Conservation (phyloP, 768 basidiomycete species). For the Leccinum imitatum region DNA sequence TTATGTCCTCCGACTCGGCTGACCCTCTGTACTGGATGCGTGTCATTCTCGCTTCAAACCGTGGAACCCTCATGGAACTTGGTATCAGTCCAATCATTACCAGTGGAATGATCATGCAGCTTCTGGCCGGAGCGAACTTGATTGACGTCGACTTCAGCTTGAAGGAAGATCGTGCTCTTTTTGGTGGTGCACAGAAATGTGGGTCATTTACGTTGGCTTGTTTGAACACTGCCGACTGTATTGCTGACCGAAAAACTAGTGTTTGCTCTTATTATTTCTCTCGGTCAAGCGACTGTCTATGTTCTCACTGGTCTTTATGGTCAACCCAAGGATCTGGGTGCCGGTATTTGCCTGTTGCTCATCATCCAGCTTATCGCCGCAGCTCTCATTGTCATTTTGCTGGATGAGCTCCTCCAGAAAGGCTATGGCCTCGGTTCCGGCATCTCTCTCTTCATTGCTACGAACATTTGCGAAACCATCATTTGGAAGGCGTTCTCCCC, state of each 20-base stretch:
- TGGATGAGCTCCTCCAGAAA: constrained; percentile 98
- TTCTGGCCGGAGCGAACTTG: constrained; percentile 94
- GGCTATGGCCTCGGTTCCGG: constrained; percentile 99
- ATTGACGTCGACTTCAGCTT: constrained; percentile 97
- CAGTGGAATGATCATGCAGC: constrained; percentile 99
- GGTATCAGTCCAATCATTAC: constrained; percentile 98
- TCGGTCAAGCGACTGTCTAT: constrained; percentile 96
- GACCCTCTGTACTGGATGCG: constrained; percentile 99
- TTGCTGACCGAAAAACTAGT: constrained; percentile 48
- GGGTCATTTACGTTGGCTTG: constrained; percentile 29
- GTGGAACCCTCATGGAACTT: constrained; percentile 98
- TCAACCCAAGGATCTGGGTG: constrained; percentile 87
- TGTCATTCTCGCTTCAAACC: constrained; percentile 97
- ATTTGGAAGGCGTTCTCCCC: constrained; percentile 99
- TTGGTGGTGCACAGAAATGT: constrained; percentile 97
- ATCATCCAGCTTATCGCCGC: constrained; percentile 96
- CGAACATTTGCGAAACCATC: constrained; percentile 99
- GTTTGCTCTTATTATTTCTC: constrained; percentile 93
- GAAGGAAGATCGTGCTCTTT: constrained; percentile 95
- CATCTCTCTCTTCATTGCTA: constrained; percentile 98
- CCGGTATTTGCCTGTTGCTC: constrained; percentile 94
- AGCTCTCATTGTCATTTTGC: constrained; percentile 93
- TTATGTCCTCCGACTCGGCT: constrained; percentile 99
- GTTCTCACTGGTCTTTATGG: constrained; percentile 97
- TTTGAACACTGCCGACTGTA: background rate